phyloP scores from a whole-genome alignment of 2,329 filamentous ascomycete species.

The Fusarium fracticaudum region DNA sequence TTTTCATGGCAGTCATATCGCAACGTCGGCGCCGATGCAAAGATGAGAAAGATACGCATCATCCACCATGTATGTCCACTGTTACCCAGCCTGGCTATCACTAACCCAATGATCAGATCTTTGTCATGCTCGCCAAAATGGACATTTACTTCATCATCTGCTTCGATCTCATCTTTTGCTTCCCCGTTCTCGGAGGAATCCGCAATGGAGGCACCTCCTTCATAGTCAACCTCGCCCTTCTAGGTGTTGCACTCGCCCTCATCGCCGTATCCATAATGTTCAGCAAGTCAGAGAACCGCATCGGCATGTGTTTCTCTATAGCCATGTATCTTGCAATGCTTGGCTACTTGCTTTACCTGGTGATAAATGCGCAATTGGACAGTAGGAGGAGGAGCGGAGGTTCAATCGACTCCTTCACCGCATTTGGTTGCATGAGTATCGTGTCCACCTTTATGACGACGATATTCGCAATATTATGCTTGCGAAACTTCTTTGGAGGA shows the following conservation, averaged over 20 bases:
- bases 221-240: background rate
- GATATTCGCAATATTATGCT: background rate
- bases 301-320: background rate
- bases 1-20: conserved; percentile 18
- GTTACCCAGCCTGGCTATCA: accelerated
- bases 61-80: background rate
- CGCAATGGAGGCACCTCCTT: background rate
- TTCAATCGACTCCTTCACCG: background rate
- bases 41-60: conserved; percentile 2
- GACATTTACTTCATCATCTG: background rate
- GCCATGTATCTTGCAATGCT: background rate
- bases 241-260: background rate
- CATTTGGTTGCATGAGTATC: background rate
- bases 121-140: conserved; percentile 6
- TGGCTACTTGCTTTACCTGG: background rate
- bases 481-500: background rate
- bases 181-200: background rate
- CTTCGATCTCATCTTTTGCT: background rate
- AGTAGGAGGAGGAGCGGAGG: accelerated
- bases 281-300: background rate
- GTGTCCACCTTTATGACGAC: background rate
- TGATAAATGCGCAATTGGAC: background rate
- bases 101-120: background rate
- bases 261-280: background rate
- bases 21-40: background rate